A percentile compares a stretch with the other conserved stretches of the same genome.
Conservation (phyloP, 1,284 basidiomycete species). For the Austroboletus novae-zelandiae region DNA sequence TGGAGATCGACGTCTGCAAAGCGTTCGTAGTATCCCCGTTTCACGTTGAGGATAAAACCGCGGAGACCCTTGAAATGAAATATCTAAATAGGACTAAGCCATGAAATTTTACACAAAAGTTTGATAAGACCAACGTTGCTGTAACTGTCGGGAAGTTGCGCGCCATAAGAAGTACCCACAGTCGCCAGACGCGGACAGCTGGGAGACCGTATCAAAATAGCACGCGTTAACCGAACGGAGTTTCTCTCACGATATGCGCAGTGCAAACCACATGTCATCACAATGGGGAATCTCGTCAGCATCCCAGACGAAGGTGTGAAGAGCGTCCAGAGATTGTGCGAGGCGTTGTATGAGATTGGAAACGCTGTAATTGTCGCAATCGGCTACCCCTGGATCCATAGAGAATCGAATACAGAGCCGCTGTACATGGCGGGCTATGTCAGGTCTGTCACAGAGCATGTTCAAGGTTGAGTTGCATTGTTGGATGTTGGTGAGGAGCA, state of each 20-base stretch:
- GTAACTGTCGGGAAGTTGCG: constrained; percentile 50
- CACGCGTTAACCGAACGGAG: not conserved
- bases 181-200: constrained; percentile 64
- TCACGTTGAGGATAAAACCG: constrained; percentile 58
- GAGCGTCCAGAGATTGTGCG: constrained; percentile 54
- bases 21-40: constrained; percentile 58
- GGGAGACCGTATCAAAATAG: not conserved
- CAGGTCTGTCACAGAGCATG: constrained; percentile 54
- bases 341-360: constrained; percentile 48
- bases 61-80: constrained; percentile 61
- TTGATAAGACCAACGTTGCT: constrained; percentile 52
- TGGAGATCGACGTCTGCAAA: constrained; percentile 53
- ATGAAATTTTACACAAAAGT: not conserved
- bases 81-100: constrained; percentile 42
- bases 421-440: constrained; percentile 63
- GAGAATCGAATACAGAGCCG: constrained; percentile 46
- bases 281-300: constrained; percentile 60
- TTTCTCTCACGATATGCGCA: constrained; percentile 55
- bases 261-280: constrained; percentile 73
- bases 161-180: constrained; percentile 59
- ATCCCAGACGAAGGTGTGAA: constrained; percentile 65
- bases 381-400: not conserved
- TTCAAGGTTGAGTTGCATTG: constrained; percentile 61
- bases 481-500: constrained; percentile 48
- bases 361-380: constrained; percentile 35